These are phyloP conservation scores for Seminavis robusta DNA, from an alignment of 108 stramenopile genomes.

Conservation along the genomic window DNA sequence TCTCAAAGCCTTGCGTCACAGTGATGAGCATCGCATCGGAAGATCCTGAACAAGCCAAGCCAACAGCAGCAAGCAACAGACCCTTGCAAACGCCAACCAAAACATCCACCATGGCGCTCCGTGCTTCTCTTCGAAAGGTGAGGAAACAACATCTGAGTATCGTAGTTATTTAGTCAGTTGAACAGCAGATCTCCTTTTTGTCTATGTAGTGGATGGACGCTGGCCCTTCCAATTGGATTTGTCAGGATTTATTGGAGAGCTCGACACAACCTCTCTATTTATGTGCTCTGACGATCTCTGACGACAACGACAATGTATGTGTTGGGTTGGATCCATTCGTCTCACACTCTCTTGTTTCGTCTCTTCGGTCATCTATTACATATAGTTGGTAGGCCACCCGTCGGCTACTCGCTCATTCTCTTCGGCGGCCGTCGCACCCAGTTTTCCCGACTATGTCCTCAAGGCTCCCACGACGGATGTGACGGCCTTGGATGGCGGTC, in stretches of 20 bases:
- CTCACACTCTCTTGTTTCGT: neutral
- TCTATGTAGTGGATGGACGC: neutral
- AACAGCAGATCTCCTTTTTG: neutral
- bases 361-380: neutral
- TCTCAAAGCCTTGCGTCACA: too few relatives aligned
- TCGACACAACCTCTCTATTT: too few relatives aligned
- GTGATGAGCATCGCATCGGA: too few relatives aligned
- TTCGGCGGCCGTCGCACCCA: conserved; percentile 24
- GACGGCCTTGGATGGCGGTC: conserved; percentile 71
- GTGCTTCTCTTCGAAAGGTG: conserved; percentile 10
- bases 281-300: too few relatives aligned
- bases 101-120: conserved; percentile 18
- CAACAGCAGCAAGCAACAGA: neutral
- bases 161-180: neutral
- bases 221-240: neutral
- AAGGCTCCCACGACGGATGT: conserved; percentile 84
- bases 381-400: neutral
- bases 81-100: too few relatives aligned
- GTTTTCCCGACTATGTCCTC: conserved; percentile 82
- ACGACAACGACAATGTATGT: neutral
- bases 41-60: neutral
- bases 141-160: neutral
- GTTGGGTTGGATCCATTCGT: neutral
- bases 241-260: too few relatives aligned
- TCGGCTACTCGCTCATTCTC: conserved; percentile 1